Base-by-base conservation (phyloP, 202 grass and related monocot genomes). In the Schoenoplectus triqueter region DNA sequence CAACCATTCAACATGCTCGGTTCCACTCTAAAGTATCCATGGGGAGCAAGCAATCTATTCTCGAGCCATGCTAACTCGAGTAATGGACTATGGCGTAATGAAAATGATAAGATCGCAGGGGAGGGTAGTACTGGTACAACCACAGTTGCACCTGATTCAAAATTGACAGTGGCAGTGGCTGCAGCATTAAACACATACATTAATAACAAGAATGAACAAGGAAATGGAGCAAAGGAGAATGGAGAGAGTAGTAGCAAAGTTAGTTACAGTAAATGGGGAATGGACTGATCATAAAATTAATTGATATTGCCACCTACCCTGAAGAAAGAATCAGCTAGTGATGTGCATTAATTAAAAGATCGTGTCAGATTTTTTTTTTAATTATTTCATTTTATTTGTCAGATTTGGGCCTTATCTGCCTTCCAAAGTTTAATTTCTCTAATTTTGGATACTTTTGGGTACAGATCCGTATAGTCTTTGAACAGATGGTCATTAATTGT, bases 201-300 rank as follows among this genome's bases (percentile, higher is more conserved):
- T 49, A 92, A 81, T 56, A 97, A 92, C 65, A 89, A 95, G 19
- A 47, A 21, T n/a, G 84, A 82, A 48, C 85, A 86, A 75, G 45
- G 6, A 49, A 49, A 61, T n/a, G 56, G 60, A 40, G 60, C 85
- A 41, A 90, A 95, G 81, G 91, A 91, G 63, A 83, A 83, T 9
- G 91, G 91, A 42, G 87, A 90, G 85, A 91, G 82, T 80, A 91
- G 87, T 71, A 77, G 77, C 46, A 89, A 85, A 72, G 84, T 66
- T 56, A 84, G 71, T 78, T 86, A 31, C n/a, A 90, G 56, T 59
- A 92, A 88, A 42, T 91, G 85, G 87, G 55, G 85, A 4, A 81
- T 91, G 47, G 47, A 83, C 22, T 83, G 65, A 83, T 69, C 39
- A 67, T 83, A 44, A 40, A 64, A 64, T 20, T 47, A 15, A 67